Evolutionary conservation across 73 alveolate genomes (phyloP).

Genomic region (Diophrys appendiculata): DNA sequence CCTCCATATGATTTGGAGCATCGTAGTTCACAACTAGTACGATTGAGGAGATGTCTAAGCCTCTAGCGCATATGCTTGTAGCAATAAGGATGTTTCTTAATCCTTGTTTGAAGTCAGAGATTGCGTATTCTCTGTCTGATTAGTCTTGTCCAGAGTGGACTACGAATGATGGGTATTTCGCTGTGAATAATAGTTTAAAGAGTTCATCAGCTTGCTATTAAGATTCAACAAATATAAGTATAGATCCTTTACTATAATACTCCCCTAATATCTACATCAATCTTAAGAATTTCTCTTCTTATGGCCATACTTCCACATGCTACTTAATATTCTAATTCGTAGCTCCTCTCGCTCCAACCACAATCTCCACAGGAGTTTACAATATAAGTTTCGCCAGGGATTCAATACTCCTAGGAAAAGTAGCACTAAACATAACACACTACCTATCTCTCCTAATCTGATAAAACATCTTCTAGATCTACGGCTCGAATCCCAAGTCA

Average conservation of each 20-base stretch:
- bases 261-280: slow-evolving; percentile 89
- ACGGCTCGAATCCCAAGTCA: slow-evolving; percentile 99
- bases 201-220: slow-evolving; percentile 95
- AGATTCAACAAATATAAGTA: slow-evolving; percentile 94
- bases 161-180: slow-evolving; percentile 84
- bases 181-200: slow-evolving; percentile 85
- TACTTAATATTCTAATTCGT: slow-evolving; percentile 93
- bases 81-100: slow-evolving; percentile 92
- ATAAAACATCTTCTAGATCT: slow-evolving; percentile 84
- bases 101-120: slow-evolving; percentile 91
- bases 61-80: slow-evolving; percentile 96
- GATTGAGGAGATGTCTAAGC: slow-evolving; percentile 92
- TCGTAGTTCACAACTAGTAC: slow-evolving; percentile 91
- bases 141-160: slow-evolving; percentile 97
- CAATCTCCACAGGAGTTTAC: slow-evolving; percentile 82
- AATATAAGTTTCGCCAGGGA: slow-evolving; percentile 89
- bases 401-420: slow-evolving; percentile 96
- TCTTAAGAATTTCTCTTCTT: slow-evolving; percentile 82
- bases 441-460: slow-evolving; percentile 93
- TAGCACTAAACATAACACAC: slow-evolving; percentile 97
- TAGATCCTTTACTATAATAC: slow-evolving; percentile 83
- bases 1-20: slow-evolving; percentile 99
- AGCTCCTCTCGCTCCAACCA: slow-evolving; percentile 96
- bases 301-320: slow-evolving; percentile 89
- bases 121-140: slow-evolving; percentile 92